A percentile compares a stretch with the other conserved stretches of the same genome.
Evolutionary conservation across 352 stramenopile genomes (phyloP).

Genomic region (Phytophthora pseudosyringae): DNA sequence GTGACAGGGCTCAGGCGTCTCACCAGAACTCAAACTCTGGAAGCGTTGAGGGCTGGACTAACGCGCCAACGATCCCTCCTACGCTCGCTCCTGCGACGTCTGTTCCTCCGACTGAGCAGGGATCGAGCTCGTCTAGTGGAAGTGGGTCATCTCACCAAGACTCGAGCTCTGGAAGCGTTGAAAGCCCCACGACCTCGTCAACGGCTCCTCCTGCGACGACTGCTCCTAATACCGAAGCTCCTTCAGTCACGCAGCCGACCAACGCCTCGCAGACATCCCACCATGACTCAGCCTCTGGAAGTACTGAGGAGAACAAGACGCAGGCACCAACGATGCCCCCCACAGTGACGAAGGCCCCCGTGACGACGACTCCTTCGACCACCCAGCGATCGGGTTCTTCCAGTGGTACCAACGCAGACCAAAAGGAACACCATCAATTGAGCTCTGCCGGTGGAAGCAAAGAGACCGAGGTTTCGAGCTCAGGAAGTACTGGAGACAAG

Average conservation of each 20-base stretch:
- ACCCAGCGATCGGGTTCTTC: not conserved
- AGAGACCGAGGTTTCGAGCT: no score
- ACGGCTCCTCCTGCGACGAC: conserved; percentile 5
- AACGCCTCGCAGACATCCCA: conserved; percentile 1
- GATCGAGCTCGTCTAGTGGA: not conserved
- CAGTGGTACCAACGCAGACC: not conserved
- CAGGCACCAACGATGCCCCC: conserved; percentile 5
- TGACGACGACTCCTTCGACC: not conserved
- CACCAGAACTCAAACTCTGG: conserved; percentile 1
- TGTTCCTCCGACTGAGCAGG: not conserved
- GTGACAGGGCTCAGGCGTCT: no score
- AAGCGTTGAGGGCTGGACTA: not conserved
- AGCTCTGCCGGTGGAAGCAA: not conserved
- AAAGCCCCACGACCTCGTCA: not conserved
- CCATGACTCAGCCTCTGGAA: conserved; percentile 10
- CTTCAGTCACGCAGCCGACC: not conserved
- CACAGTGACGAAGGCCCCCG: not conserved
- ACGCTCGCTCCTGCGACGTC: not conserved
- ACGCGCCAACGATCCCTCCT: not conserved
- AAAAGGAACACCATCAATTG: not conserved
- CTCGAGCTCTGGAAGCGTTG: conserved; percentile 6
- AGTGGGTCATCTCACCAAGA: not conserved
- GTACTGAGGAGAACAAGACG: conserved; percentile 10
- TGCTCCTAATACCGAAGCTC: not conserved
- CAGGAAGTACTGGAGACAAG: conserved; percentile 1